Evolutionary conservation across 257 asterid genomes (phyloP).

Genomic region (Handroanthus guayacan): DNA sequence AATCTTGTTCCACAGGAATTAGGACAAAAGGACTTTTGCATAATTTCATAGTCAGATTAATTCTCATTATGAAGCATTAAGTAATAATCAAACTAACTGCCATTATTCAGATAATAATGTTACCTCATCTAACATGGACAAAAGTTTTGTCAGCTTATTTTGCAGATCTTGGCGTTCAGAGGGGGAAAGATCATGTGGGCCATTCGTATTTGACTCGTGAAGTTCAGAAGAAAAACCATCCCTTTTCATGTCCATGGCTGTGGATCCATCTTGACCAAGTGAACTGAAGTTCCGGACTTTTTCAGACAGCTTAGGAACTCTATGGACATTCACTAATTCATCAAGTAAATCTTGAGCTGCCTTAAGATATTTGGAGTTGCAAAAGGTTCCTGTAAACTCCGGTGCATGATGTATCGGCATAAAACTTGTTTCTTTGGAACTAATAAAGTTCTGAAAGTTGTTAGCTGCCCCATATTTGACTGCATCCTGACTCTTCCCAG

Average conservation of each 20-base stretch:
- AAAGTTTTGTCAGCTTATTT: slow-evolving; percentile 65
- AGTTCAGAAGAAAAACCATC: slow-evolving; percentile 41
- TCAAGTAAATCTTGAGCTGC: slow-evolving; percentile 71
- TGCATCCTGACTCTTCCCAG: slow-evolving; percentile 42
- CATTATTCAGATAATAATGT: neutral
- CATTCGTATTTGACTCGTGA: slow-evolving; percentile 38
- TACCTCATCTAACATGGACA: slow-evolving; percentile 75
- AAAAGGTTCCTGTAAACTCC: slow-evolving; percentile 41
- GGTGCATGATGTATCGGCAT: slow-evolving; percentile 40
- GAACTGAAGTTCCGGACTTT: slow-evolving; percentile 39
- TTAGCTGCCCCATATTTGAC: slow-evolving; percentile 38
- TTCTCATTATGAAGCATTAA: too few relatives aligned
- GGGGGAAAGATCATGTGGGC: slow-evolving; percentile 52
- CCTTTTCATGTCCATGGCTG: slow-evolving; percentile 42
- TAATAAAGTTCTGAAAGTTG: slow-evolving; percentile 37
- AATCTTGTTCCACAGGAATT: neutral
- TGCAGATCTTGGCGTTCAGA: slow-evolving; percentile 60
- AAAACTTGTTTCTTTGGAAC: slow-evolving; percentile 41
- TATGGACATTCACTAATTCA: slow-evolving; percentile 63
- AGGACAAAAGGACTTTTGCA: neutral
- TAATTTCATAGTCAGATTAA: neutral
- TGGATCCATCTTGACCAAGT: slow-evolving; percentile 39
- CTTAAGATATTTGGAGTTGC: slow-evolving; percentile 63
- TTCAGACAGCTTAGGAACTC: slow-evolving; percentile 42
- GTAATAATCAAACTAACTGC: neutral